Conservation (phyloP, 495 filamentous ascomycete genomes). For the Aspergillus incahuasiensis region DNA sequence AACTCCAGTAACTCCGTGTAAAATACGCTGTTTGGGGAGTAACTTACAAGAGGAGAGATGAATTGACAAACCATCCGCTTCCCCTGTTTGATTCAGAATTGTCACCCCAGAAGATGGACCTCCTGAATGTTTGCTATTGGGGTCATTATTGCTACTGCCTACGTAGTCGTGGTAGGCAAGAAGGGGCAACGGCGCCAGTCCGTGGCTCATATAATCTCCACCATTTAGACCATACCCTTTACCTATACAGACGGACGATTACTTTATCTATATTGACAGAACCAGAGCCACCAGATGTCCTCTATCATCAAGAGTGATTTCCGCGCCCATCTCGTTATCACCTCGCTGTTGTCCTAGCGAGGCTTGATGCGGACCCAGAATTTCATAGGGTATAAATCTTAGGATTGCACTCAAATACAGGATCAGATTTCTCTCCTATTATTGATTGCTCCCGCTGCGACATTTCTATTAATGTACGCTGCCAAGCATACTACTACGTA, state of each 20-base stretch:
- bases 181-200: constrained; percentile 4
- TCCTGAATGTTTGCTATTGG: background rate
- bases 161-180: background rate
- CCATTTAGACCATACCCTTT: background rate
- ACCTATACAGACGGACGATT: no score
- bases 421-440: no score
- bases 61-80: background rate
- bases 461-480: background rate
- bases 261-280: no score
- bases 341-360: background rate
- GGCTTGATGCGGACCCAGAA: no score
- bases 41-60: background rate
- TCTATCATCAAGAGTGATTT: background rate
- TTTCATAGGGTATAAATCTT: no score
- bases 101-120: background rate
- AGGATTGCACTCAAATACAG: no score
- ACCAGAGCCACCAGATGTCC: no score
- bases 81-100: background rate
- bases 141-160: constrained; percentile 10
- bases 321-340: background rate
- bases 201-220: constrained; percentile 4
- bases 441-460: background rate
- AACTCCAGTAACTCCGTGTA: background rate
- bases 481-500: background rate
- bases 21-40: background rate